Evolutionary conservation across 1,284 basidiomycete species (phyloP).

Genomic region (Tylopilus sp.): DNA sequence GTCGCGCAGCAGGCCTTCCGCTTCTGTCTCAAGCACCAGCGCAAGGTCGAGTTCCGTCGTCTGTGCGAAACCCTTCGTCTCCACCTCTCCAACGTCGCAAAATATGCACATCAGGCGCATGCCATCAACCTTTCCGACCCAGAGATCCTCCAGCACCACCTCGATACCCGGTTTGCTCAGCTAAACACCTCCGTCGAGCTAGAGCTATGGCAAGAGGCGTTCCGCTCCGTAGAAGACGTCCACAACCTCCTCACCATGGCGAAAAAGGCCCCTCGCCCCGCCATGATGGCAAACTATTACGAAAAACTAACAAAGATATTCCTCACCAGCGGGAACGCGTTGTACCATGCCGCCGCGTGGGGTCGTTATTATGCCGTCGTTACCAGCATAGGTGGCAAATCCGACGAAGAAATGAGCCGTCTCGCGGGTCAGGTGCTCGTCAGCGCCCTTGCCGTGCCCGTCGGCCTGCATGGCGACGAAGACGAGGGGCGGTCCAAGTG

Average conservation of each 20-base stretch:
- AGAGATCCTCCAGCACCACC: conserved; percentile 93
- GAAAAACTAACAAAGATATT: conserved; percentile 98
- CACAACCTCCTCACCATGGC: conserved; percentile 92
- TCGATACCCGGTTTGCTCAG: conserved; percentile 97
- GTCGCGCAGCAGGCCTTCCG: conserved; percentile 96
- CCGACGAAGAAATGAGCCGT: conserved; percentile 74
- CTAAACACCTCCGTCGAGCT: conserved; percentile 97
- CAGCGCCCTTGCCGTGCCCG: conserved; percentile 90
- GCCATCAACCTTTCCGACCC: conserved; percentile 97
- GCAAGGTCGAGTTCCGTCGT: conserved; percentile 97
- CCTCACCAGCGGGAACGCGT: conserved; percentile 85
- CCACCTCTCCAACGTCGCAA: conserved; percentile 91
- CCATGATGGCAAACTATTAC: conserved; percentile 99
- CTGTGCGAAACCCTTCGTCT: conserved; percentile 95
- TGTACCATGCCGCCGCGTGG: conserved; percentile 98
- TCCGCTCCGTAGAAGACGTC: conserved; percentile 97
- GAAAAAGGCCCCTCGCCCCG: conserved; percentile 85
- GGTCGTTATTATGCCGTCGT: conserved; percentile 75
- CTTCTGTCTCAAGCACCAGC: conserved; percentile 91
- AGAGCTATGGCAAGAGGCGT: conserved; percentile 99
- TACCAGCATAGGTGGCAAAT: conserved; percentile 62
- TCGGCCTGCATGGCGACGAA: conserved; percentile 66
- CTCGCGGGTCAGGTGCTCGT: conserved; percentile 92
- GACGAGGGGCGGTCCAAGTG: conserved; percentile 74
- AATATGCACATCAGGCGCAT: conserved; percentile 93